These are phyloP conservation scores for Colletotrichum sp. DNA, from an alignment of 2,329 filamentous ascomycete species.

Conservation along the genomic window DNA sequence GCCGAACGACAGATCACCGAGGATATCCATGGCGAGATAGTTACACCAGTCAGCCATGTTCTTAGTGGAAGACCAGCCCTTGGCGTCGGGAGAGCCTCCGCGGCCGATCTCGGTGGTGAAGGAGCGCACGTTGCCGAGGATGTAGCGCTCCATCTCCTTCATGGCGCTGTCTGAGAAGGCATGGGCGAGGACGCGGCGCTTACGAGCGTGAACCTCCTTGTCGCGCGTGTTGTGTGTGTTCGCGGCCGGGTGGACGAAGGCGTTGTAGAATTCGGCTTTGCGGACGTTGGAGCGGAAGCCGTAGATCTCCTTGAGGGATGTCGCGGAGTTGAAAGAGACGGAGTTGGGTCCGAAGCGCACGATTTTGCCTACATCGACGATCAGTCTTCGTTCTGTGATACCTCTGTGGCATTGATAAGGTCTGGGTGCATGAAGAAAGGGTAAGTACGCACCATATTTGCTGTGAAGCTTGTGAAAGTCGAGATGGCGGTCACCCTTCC, in stretches of 20 bases:
- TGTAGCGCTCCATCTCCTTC: slow-evolving; percentile 71
- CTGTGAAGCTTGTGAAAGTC: slow-evolving; percentile 75
- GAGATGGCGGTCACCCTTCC: slow-evolving; percentile 76
- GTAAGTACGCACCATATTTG: slow-evolving; percentile 61
- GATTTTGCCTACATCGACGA: slow-evolving; percentile 50
- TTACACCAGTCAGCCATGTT: slow-evolving; percentile 70
- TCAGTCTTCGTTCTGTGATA: neutral
- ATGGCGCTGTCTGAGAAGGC: slow-evolving; percentile 72
- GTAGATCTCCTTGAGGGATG: slow-evolving; percentile 71
- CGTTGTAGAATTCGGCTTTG: slow-evolving; percentile 77
- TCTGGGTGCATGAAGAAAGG: fast-evolving
- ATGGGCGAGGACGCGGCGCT: slow-evolving; percentile 74
- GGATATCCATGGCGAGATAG: slow-evolving; percentile 67
- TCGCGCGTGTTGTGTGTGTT: slow-evolving; percentile 78
- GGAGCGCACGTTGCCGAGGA: slow-evolving; percentile 68
- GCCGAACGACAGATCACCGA: slow-evolving; percentile 65
- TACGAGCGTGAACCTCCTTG: slow-evolving; percentile 71
- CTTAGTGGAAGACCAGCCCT: slow-evolving; percentile 62
- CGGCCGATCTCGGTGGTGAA: slow-evolving; percentile 65
- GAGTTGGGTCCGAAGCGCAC: slow-evolving; percentile 83
- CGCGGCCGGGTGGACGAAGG: slow-evolving; percentile 72
- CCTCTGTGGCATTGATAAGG: neutral
- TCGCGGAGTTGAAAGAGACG: slow-evolving; percentile 77
- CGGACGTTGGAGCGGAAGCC: slow-evolving; percentile 67
- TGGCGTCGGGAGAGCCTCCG: slow-evolving; percentile 42